phyloP scores from a whole-genome alignment of 139 green algal species.

The Astrephomene gubernaculifera region DNA sequence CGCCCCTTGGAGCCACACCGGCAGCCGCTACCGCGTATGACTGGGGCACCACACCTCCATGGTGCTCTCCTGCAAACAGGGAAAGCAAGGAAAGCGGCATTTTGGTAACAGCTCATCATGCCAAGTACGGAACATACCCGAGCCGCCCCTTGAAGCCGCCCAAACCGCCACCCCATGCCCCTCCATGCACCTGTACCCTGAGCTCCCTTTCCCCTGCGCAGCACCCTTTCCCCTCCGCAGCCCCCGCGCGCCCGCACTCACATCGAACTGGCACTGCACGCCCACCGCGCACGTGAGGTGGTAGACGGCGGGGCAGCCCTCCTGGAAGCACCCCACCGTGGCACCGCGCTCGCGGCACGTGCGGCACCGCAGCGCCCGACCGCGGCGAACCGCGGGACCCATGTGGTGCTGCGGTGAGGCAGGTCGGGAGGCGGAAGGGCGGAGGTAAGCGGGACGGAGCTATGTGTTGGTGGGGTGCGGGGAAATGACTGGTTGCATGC shows the following conservation, averaged over 20 bases:
- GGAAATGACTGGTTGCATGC: no score
- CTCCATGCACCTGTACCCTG: no score
- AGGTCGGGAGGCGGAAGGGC: neutral
- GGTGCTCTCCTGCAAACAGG: neutral
- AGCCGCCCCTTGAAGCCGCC: no score
- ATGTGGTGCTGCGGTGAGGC: conserved; percentile 32
- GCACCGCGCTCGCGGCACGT: conserved; percentile 42
- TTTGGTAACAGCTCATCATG: no score
- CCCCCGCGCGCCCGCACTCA: neutral
- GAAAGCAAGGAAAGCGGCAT: neutral
- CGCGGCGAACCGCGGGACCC: conserved; percentile 28
- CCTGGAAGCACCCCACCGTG: conserved; percentile 40
- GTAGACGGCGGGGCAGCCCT: conserved; percentile 46
- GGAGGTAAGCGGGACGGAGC: neutral
- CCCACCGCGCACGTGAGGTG: conserved; percentile 42
- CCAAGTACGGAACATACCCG: no score
- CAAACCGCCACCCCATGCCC: no score
- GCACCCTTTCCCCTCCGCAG: neutral
- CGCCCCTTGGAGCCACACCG: neutral
- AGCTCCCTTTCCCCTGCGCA: no score
- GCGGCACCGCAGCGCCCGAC: conserved; percentile 37
- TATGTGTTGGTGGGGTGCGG: no score
- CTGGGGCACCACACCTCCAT: conserved; percentile 32
- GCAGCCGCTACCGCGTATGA: neutral
- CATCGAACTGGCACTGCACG: conserved; percentile 12